phyloP scores from a whole-genome alignment of 129 eudicot species.

The Chrysanthemum makinoi region DNA sequence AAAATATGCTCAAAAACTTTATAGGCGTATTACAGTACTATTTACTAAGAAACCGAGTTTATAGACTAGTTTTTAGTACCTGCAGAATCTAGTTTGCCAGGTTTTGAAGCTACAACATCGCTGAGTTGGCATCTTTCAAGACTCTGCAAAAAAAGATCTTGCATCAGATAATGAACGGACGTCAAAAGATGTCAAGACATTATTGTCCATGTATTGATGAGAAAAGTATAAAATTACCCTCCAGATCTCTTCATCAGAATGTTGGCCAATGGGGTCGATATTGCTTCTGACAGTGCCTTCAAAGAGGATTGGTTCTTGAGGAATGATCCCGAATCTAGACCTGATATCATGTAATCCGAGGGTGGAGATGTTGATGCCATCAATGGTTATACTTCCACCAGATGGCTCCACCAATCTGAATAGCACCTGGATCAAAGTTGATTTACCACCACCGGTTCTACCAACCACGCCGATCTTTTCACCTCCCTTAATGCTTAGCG shows the following conservation, averaged over 20 bases:
- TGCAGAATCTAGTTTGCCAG: conserved; percentile 75
- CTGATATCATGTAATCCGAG: conserved; percentile 84
- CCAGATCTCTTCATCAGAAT: conserved; percentile 88
- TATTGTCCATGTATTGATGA: too few species aligned
- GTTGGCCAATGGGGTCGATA: conserved; percentile 69
- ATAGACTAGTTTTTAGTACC: conserved; percentile 40
- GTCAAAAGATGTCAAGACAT: not conserved
- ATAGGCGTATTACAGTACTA: not conserved
- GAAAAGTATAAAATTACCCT: conserved; percentile 38
- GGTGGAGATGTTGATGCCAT: conserved; percentile 55
- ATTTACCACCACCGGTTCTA: conserved; percentile 88
- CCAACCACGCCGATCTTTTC: conserved; percentile 93
- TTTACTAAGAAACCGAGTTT: not conserved
- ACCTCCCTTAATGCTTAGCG: conserved; percentile 62
- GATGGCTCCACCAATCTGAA: conserved; percentile 85
- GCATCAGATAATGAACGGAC: not conserved
- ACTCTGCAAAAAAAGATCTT: conserved; percentile 42
- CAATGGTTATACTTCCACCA: conserved; percentile 61
- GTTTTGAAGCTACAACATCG: conserved; percentile 77
- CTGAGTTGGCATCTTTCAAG: conserved; percentile 90
- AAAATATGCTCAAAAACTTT: not conserved
- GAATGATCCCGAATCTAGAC: conserved; percentile 88
- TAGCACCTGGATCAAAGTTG: conserved; percentile 76
- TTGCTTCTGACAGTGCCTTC: conserved; percentile 90
- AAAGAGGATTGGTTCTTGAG: conserved; percentile 90